Evolutionary conservation across 2,329 filamentous ascomycete species (phyloP).

Genomic region (Neoscytalidium dimidiatum): DNA sequence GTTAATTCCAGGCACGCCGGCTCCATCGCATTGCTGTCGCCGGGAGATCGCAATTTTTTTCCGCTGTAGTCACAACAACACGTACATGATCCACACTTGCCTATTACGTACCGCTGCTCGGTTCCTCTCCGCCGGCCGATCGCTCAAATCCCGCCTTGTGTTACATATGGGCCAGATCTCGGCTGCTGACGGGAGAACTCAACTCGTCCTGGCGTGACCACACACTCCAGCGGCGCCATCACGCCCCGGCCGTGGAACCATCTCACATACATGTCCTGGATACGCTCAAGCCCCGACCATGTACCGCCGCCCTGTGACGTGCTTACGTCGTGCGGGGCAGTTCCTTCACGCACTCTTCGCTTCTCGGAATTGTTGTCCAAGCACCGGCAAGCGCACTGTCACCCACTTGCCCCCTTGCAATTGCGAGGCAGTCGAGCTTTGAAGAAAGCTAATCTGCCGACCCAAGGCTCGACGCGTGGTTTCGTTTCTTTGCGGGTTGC

Average conservation of each 20-base stretch:
- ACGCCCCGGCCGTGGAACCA: constrained; percentile 8
- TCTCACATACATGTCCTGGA: neutral
- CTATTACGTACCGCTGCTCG: neutral
- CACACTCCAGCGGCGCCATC: neutral
- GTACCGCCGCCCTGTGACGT: neutral
- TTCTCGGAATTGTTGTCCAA: neutral
- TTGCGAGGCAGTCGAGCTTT: neutral
- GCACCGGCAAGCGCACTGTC: neutral
- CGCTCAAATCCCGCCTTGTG: neutral
- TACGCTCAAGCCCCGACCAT: neutral
- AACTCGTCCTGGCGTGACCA: constrained; percentile 2
- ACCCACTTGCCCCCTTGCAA: neutral
- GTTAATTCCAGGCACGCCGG: neutral
- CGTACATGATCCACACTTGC: constrained; percentile 5
- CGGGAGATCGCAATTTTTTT: constrained; percentile 3
- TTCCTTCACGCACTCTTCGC: neutral
- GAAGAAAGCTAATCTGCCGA: neutral
- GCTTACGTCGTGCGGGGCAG: neutral
- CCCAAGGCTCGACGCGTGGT: neutral
- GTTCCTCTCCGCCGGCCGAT: neutral
- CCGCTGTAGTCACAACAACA: neutral
- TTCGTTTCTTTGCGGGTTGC: constrained; percentile 1
- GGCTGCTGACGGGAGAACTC: neutral
- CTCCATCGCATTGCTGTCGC: neutral
- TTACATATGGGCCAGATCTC: constrained; percentile 11